Percentiles rank a stretch among this genome's conserved stretches.
These are phyloP conservation scores for Pseudovirgaria hyperparasitica DNA, from an alignment of 2,329 filamentous ascomycete genomes.

Conservation along the genomic window DNA sequence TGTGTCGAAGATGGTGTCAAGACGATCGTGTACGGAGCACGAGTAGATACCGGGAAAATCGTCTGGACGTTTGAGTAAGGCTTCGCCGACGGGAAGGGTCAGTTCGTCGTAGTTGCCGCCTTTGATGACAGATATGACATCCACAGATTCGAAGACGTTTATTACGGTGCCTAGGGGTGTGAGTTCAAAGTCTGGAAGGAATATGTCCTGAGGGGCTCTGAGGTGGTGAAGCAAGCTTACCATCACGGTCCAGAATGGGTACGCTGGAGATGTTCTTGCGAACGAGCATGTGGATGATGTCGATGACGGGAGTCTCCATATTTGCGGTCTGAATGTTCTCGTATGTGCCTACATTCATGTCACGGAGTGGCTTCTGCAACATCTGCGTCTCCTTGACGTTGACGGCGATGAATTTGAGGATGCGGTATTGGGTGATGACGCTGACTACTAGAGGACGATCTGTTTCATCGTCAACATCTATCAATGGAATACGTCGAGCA, in stretches of 20 bases:
- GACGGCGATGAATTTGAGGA: conserved; percentile 96
- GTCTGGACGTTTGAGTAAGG: conserved; percentile 71
- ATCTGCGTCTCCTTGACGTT: conserved; percentile 83
- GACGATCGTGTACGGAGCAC: conserved; percentile 77
- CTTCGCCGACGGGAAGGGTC: conserved; percentile 74
- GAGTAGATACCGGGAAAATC: conserved; percentile 97
- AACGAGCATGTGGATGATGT: conserved; percentile 89
- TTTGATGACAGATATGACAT: conserved; percentile 93
- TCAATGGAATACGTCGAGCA: conserved; percentile 82
- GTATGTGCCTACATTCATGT: conserved; percentile 79
- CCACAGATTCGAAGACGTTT: conserved; percentile 95
- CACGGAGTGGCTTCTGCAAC: conserved; percentile 73
- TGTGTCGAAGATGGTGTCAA: conserved; percentile 94
- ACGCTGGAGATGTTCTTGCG: conserved; percentile 89
- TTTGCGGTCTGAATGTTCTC: conserved; percentile 63
- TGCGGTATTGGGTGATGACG: conserved; percentile 95
- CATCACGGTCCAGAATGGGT: conserved; percentile 74
- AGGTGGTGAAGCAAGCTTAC: conserved; percentile 16
- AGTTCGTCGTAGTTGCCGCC: conserved; percentile 87
- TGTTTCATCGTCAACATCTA: conserved; percentile 91
- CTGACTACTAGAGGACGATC: conserved; percentile 85
- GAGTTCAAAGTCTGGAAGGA: conserved; percentile 1
- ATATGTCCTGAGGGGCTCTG: conserved; percentile 4
- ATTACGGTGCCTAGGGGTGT: conserved; percentile 49
- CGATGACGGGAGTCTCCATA: conserved; percentile 86